phyloP scores from a whole-genome alignment of 495 filamentous ascomycete species.

The Bathelium albidoporum region DNA sequence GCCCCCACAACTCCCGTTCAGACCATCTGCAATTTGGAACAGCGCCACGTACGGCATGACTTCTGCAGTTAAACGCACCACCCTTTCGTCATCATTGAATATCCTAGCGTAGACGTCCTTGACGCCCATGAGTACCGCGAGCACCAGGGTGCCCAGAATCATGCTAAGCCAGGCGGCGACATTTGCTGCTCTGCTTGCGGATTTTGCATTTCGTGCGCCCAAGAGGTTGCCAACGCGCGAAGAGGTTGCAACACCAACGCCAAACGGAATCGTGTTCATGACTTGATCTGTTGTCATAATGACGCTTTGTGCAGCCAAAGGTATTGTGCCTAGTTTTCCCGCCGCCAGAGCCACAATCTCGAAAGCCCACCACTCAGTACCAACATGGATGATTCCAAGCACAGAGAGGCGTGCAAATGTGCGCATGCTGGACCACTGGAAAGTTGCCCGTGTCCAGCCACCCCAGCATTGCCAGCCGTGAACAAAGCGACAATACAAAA shows the following conservation, averaged over 20 bases:
- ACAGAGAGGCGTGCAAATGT: conserved; percentile 69
- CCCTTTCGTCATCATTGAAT: conserved; percentile 69
- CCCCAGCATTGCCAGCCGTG: conserved; percentile 74
- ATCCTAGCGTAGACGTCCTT: conserved; percentile 70
- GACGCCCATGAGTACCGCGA: conserved; percentile 62
- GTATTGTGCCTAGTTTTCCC: conserved; percentile 69
- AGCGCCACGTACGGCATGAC: conserved; percentile 83
- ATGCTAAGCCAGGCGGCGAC: conserved; percentile 67
- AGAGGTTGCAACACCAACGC: conserved; percentile 75
- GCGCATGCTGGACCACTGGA: conserved; percentile 45
- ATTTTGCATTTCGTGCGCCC: conserved; percentile 55
- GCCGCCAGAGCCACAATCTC: conserved; percentile 91
- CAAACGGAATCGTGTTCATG: conserved; percentile 88
- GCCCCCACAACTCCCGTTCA: conserved; percentile 80
- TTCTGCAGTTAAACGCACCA: conserved; percentile 66
- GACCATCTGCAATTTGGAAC: conserved; percentile 89
- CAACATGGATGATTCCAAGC: conserved; percentile 77
- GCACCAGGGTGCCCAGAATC: conserved; percentile 54
- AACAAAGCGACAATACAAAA: conserved; percentile 65
- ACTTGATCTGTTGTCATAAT: conserved; percentile 94
- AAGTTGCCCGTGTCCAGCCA: conserved; percentile 56
- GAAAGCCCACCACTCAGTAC: conserved; percentile 87
- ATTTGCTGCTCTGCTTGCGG: conserved; percentile 66
- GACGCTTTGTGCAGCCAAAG: conserved; percentile 78
- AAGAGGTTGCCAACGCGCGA: conserved; percentile 75